phyloP scores from a whole-genome alignment of 148 eudicot species.

The Oxyria digyna region DNA sequence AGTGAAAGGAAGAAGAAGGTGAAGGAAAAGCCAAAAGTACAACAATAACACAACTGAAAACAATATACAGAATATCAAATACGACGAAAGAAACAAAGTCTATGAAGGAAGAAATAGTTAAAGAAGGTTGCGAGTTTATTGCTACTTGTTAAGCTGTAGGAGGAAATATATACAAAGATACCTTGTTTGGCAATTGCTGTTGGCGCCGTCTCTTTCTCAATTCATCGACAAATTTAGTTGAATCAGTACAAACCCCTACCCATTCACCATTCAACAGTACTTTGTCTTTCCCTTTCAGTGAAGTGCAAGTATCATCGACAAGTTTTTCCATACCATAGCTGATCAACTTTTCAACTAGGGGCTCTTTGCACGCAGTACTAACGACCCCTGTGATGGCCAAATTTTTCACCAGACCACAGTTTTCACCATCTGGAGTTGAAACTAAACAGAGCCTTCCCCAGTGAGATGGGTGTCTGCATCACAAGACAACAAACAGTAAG shows the following conservation, averaged over 20 bases:
- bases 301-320: slow-evolving; percentile 41
- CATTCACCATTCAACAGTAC: slow-evolving; percentile 77
- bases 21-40: too few species aligned
- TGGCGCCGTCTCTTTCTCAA: slow-evolving; percentile 48
- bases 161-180: slow-evolving; percentile 11
- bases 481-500: not conserved
- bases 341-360: slow-evolving; percentile 28
- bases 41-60: too few species aligned
- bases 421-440: slow-evolving; percentile 92
- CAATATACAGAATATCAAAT: too few species aligned
- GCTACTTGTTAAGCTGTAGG: not conserved
- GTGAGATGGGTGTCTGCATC: slow-evolving; percentile 89
- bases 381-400: slow-evolving; percentile 77
- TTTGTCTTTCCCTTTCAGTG: slow-evolving; percentile 44
- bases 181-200: slow-evolving; percentile 52
- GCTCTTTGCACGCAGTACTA: slow-evolving; percentile 35
- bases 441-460: slow-evolving; percentile 89
- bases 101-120: too few species aligned
- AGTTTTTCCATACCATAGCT: slow-evolving; percentile 61
- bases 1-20: too few species aligned
- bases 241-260: slow-evolving; percentile 65
- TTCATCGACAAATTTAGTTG: slow-evolving; percentile 47
- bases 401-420: slow-evolving; percentile 92
- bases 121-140: not conserved
- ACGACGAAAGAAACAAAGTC: too few species aligned